These are phyloP conservation scores for Sclerospora graminicola DNA, from an alignment of 352 stramenopile species.

Conservation along the genomic window DNA sequence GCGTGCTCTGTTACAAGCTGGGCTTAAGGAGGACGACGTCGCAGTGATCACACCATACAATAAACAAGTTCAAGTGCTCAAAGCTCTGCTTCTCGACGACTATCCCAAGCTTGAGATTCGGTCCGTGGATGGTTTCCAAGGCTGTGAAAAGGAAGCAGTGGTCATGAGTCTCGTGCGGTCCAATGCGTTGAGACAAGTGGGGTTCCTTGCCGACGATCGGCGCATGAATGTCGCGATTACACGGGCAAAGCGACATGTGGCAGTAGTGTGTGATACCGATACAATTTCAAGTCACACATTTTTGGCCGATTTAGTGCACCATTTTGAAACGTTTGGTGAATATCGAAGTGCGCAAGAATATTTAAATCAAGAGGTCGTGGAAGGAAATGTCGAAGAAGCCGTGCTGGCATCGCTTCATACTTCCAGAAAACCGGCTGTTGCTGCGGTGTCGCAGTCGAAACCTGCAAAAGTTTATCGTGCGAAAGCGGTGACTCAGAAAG, in stretches of 20 bases:
- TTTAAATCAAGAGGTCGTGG: constrained; percentile 45
- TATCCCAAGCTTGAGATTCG: constrained; percentile 79
- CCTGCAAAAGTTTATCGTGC: too few relatives aligned
- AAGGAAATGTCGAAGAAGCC: too few relatives aligned
- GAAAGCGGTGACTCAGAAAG: neutral
- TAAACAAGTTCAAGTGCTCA: constrained; percentile 92
- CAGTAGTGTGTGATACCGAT: constrained; percentile 91
- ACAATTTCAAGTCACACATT: constrained; percentile 90
- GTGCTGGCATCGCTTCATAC: too few relatives aligned
- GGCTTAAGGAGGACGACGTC: constrained; percentile 86
- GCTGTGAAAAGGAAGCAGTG: constrained; percentile 97
- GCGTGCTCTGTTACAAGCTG: constrained; percentile 62
- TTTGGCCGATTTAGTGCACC: constrained; percentile 78
- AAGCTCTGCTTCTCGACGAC: constrained; percentile 64
- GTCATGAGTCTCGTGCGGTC: constrained; percentile 96
- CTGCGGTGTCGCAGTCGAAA: too few relatives aligned
- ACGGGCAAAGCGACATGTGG: constrained; percentile 91
- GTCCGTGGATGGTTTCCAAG: constrained; percentile 96
- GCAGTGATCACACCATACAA: constrained; percentile 98
- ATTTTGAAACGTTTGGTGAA: constrained; percentile 92
- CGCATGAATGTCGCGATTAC: constrained; percentile 98
- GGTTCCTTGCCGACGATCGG: constrained; percentile 93
- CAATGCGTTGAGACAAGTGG: constrained; percentile 82
- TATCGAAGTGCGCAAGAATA: constrained; percentile 82
- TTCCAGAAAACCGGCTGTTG: too few relatives aligned